Evolutionary conservation across 352 stramenopile species (phyloP).

Genomic region (Globisporangium cederbergense): DNA sequence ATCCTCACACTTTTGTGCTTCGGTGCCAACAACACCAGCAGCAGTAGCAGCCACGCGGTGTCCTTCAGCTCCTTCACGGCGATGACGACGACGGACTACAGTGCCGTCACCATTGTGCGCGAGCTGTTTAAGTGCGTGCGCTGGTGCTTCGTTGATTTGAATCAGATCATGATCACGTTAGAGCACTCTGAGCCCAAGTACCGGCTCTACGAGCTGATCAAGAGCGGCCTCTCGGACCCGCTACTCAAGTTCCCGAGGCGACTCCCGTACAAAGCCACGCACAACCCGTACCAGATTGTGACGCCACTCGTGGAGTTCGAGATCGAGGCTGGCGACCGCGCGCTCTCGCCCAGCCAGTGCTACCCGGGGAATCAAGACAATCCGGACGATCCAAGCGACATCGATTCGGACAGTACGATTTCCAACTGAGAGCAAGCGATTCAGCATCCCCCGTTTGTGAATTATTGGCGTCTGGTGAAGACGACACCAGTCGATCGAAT

Average conservation of each 20-base stretch:
- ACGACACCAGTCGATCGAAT: too few relatives aligned
- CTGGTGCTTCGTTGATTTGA: constrained; percentile 57
- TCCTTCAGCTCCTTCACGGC: neutral
- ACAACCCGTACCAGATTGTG: constrained; percentile 25
- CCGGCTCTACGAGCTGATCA: constrained; percentile 59
- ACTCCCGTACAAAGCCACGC: constrained; percentile 14
- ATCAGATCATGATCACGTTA: constrained; percentile 53
- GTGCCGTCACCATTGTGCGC: constrained; percentile 35
- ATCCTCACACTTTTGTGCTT: constrained; percentile 47
- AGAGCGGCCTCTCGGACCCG: constrained; percentile 19
- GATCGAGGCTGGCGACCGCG: constrained; percentile 48
- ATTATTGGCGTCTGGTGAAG: too few relatives aligned
- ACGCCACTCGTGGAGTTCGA: constrained; percentile 53
- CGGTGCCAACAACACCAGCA: constrained; percentile 14
- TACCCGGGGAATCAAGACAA: constrained; percentile 1
- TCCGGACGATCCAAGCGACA: too few relatives aligned
- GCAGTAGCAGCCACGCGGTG: too few relatives aligned
- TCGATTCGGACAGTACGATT: neutral
- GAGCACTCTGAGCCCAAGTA: constrained; percentile 37
- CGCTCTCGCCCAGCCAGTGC: constrained; percentile 13
- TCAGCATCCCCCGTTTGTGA: too few relatives aligned
- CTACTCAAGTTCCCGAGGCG: constrained; percentile 11
- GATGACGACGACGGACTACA: constrained; percentile 1
- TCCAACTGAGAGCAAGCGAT: neutral
- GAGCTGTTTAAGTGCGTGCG: constrained; percentile 58